Base-by-base conservation (phyloP, 805 yeast species). In the Yamadazyma phyllophila region DNA sequence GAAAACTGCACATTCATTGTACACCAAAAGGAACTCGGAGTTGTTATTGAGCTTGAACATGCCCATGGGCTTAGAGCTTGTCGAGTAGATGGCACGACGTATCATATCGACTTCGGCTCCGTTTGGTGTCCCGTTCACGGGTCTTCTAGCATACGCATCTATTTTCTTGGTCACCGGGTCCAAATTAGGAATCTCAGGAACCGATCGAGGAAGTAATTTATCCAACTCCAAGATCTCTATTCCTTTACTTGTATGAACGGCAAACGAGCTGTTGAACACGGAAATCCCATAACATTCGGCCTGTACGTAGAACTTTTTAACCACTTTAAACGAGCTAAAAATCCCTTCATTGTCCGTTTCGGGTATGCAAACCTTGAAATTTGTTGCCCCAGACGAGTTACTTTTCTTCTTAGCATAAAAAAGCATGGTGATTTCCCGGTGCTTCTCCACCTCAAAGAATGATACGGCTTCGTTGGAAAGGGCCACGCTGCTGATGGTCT, bases 1-100 rank as follows among this genome's bases (percentile, higher is more conserved):
- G 47, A 82, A 82, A 2, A 88, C 67, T 3, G 88, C 89, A 54
- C 84, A 82, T 43, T 81, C 82, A 45, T 78, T 85, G 66, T 86
- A 88, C 31, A 86, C 84, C 38, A 86, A 60, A 11, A 86, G 62
- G 43, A 82, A 77, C 42, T 78, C 78, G 11, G 70, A 65, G 43
- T 77, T 69, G 39, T 79, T 78, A 7, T 71, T 62, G n/a, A 85
- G 67, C 55, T 80, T 79, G 58, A 77, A 82, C 74, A 85, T 81
- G 2, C 84, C 81, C 54, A 84, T 62, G 1, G 92, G 88, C 42
- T 65, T 67, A 9, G 77, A 70, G 26, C 58, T 57, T 2, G 73
- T 64, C 12, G 69, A 62, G 13, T 62, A 61, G n/a, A 77, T 50
- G 14, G 62, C 57, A 51, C 67, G 71, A 37, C 67, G 66, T 45